Base-by-base conservation (phyloP, 1,284 basidiomycete genomes). In the Ceratobasidium sp. region DNA sequence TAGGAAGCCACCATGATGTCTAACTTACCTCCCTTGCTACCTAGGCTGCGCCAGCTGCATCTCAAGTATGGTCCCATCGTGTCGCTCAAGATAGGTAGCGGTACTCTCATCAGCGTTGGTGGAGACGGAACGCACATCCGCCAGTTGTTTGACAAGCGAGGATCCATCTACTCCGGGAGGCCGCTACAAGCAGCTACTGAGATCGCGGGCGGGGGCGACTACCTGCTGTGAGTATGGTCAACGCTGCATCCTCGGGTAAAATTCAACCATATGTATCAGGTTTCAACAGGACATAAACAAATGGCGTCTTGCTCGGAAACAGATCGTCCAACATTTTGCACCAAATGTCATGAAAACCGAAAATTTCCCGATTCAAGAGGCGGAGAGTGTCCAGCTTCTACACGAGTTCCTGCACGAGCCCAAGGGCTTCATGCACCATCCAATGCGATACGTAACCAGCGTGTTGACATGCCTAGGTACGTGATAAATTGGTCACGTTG, bases 101-200 rank as follows among this genome's bases (percentile, higher is more conserved):
- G 59, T n/a, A 59, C 20, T 20, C 52, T 77, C 35, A 68, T 77
- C 8, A 46, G 60, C 30, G 60, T 78, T 46, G 77, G 55, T 27
- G 77, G 77, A 41, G 69, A 78, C 23, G 77, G 77, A 20, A 50
- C 67, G 33, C 55, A 57, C 27, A 46, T 73, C 10, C 55, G 59
- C 38, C 57, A 78, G 23, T 44, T 78, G 14, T 54, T 78, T 5
- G 69, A 78, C 52, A 78, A 78, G 41, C 68, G 77, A 64, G 77
- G 77, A 1, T 50, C 68, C 3, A 55, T 78, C 20, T 78, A 78
- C 38, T 78, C 73, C 10, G 62, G 62, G 20, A 12, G 73, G 5
- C 73, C 73, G 1, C 50, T 65, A 1, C 46, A 75, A 23, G 20
- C 38, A 35, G 2, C 62, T 35, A 75, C 73, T n/a, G 73, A 75